Evolutionary conservation across 1,284 basidiomycete species (phyloP).

Genomic region (Trametes polyzona): DNA sequence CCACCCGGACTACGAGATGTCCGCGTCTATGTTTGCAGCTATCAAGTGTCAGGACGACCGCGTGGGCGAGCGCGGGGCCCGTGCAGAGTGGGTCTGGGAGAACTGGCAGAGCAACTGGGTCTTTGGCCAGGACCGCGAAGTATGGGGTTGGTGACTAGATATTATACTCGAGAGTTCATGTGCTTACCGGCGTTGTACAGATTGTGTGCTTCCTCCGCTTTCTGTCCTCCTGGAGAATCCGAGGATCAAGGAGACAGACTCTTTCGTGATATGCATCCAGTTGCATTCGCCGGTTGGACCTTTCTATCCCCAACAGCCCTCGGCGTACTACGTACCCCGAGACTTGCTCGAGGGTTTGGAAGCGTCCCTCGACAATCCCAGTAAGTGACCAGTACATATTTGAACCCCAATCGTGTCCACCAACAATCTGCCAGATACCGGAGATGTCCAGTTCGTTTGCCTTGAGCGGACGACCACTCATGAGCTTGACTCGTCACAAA

Average conservation of each 20-base stretch:
- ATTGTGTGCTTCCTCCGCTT: conserved; percentile 67
- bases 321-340: conserved; percentile 64
- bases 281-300: conserved; percentile 71
- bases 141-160: conserved; percentile 57
- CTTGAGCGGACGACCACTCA: conserved; percentile 56
- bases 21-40: conserved; percentile 71
- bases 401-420: neutral
- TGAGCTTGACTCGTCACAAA: conserved; percentile 28
- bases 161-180: conserved; percentile 2
- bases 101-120: conserved; percentile 67
- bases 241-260: conserved; percentile 61
- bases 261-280: conserved; percentile 71
- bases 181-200: conserved; percentile 42
- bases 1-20: conserved; percentile 61
- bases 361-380: conserved; percentile 64
- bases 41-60: conserved; percentile 69
- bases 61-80: conserved; percentile 62
- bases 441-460: conserved; percentile 69
- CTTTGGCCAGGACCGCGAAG: conserved; percentile 69
- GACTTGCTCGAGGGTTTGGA: conserved; percentile 66
- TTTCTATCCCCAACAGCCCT: conserved; percentile 66
- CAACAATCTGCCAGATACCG: conserved; percentile 42
- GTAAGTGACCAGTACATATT: conserved; percentile 42
- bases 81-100: conserved; percentile 77
- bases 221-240: conserved; percentile 63